Base-by-base conservation (phyloP, 805 yeast species). In the Candida incommunis region DNA sequence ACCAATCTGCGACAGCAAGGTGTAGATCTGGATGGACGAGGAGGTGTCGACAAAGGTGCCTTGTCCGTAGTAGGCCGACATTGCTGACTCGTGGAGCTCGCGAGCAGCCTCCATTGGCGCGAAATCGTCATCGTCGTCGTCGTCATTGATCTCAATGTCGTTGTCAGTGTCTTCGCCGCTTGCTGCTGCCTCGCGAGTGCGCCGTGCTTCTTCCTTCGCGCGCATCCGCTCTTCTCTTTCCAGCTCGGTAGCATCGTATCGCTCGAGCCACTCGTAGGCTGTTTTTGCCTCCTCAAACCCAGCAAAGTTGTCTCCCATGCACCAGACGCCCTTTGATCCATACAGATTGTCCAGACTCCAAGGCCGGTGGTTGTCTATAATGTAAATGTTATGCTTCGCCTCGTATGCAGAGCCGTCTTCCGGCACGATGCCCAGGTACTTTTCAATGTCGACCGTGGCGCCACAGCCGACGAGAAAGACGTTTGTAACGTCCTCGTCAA, bases 281-380 rank as follows among this genome's bases (percentile, higher is more conserved):
- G 64, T 63, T 50, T 70, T 72, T 55, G 82, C 87, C 3, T 65
- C 60, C 13, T 49, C 49, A 44, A 88, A 60, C 43, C 74, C 77
- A 25, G 80, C 83, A 1, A 82, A 70, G 41, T 68, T 67, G 0
- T 95, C 96, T 59, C 90, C 97, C 57, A 88, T 97, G 48, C 88
- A 74, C 61, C 97, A 88, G 3, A 58, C 46, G 3, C 92, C 75
- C 50, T 76, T 70, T 7, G 90, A 79, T 1, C 95, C 96, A 68
- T 83, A 88, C 41, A 92, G 56, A 58, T 92, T 92, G 59, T 88
- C 95, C 51, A 92, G 66, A 62, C 88, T 88, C 97, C 98, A 92
- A 3, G 98, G 99, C 51, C 97, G 68, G 51, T 83, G 92, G 2
- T 95, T 87, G 62, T 92, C 99, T 46, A 92, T 70, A 9, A 94